phyloP scores from a whole-genome alignment of 2,329 filamentous ascomycete species.

The Aspergillus jensenii region DNA sequence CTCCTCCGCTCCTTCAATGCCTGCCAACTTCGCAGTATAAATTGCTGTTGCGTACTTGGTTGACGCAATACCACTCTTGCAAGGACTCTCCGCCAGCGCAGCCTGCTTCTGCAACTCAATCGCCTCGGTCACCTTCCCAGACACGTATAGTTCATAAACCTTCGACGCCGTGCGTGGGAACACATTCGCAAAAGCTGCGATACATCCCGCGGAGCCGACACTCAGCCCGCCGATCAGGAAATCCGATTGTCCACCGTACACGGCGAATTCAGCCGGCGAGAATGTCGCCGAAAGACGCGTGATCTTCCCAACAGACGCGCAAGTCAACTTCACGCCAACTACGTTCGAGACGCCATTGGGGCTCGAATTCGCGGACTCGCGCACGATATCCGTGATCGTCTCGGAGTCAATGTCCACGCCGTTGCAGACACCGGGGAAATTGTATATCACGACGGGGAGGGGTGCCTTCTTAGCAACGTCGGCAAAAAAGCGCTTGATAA shows the following conservation, averaged over 20 bases:
- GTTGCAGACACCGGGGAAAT: slow-evolving; percentile 68
- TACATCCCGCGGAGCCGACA: slow-evolving; percentile 55
- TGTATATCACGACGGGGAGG: slow-evolving; percentile 65
- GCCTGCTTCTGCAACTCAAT: slow-evolving; percentile 61
- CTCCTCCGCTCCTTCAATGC: slow-evolving; percentile 59
- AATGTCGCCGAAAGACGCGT: slow-evolving; percentile 56
- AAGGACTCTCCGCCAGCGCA: slow-evolving; percentile 64
- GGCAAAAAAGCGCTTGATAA: slow-evolving; percentile 60
- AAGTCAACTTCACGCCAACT: slow-evolving; percentile 66
- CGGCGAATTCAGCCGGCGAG: slow-evolving; percentile 59
- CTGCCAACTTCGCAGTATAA: slow-evolving; percentile 59
- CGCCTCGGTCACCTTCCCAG: slow-evolving; percentile 59
- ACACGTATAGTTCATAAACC: slow-evolving; percentile 62
- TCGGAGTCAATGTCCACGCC: slow-evolving; percentile 68
- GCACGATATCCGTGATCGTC: slow-evolving; percentile 56
- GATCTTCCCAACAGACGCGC: slow-evolving; percentile 62
- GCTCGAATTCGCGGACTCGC: slow-evolving; percentile 33
- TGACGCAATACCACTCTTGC: slow-evolving; percentile 65
- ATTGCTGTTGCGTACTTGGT: slow-evolving; percentile 68
- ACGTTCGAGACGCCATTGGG: slow-evolving; percentile 51
- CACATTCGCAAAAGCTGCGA: slow-evolving; percentile 59
- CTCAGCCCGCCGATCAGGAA: slow-evolving; percentile 61
- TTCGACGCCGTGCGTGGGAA: slow-evolving; percentile 56
- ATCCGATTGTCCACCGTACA: slow-evolving; percentile 71
- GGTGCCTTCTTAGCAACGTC: slow-evolving; percentile 55